Evolutionary conservation across 1,139 yeast genomes (phyloP).

Genomic region (Lodderomyces oxycetoniae): DNA sequence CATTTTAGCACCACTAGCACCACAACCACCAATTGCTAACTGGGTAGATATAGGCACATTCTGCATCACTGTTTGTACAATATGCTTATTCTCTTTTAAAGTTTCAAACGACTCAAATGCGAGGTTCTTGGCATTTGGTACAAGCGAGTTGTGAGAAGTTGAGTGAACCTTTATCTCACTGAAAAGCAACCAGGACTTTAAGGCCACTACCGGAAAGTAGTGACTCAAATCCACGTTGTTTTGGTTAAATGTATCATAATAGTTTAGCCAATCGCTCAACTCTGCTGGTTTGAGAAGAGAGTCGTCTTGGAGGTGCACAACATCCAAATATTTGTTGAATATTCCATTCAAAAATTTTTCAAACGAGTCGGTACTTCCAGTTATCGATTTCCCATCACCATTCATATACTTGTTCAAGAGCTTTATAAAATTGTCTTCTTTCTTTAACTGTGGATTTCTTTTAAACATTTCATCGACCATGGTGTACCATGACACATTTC

Average conservation of each 20-base stretch:
- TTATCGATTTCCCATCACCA: slow-evolving; percentile 39
- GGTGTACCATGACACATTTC: slow-evolving; percentile 56
- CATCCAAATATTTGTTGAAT: slow-evolving; percentile 57
- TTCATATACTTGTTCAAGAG: slow-evolving; percentile 32
- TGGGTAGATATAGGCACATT: slow-evolving; percentile 27
- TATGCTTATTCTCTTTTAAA: slow-evolving; percentile 27
- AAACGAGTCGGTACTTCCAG: slow-evolving; percentile 41
- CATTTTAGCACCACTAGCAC: slow-evolving; percentile 28
- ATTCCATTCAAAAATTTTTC: slow-evolving; percentile 73
- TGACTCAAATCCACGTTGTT: slow-evolving; percentile 39
- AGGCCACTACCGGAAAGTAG: slow-evolving; percentile 54
- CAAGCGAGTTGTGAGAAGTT: slow-evolving; percentile 25
- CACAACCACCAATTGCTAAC: slow-evolving; percentile 28
- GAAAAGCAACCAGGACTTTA: slow-evolving; percentile 64
- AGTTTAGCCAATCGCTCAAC: slow-evolving; percentile 74
- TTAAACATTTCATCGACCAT: slow-evolving; percentile 52
- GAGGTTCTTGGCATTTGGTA: slow-evolving; percentile 35
- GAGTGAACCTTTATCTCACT: slow-evolving; percentile 42
- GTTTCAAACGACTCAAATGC: slow-evolving; percentile 42
- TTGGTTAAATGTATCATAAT: slow-evolving; percentile 50
- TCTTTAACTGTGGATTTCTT: slow-evolving; percentile 44
- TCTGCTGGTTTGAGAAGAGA: slow-evolving; percentile 56
- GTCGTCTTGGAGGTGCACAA: slow-evolving; percentile 57
- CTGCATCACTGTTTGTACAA: slow-evolving; percentile 22
- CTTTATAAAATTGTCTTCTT: slow-evolving; percentile 43